Base-by-base conservation (phyloP, 2,329 filamentous ascomycete genomes). In the Aspergillus ochraceus region DNA sequence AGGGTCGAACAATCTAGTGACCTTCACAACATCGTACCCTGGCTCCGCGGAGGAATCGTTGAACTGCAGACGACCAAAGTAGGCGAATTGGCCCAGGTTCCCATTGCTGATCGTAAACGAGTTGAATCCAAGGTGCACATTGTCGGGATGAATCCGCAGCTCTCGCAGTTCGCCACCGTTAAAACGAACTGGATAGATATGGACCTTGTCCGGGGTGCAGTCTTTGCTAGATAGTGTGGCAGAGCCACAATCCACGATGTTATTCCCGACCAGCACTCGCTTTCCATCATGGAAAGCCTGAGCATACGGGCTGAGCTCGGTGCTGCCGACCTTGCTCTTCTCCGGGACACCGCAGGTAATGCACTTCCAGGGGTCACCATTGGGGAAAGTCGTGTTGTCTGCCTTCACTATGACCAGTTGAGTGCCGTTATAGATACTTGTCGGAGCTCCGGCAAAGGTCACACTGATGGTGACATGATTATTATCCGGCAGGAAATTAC, bases 321-420 rank as follows among this genome's bases (percentile, higher is more conserved):
- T 57, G 2, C 66, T 54, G 6, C 68, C 69, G 3, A 65, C 49
- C 1, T 69, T 63, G 50, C 80, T 77, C 30, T 67, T 63, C 2
- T 53, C 62, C 0, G 76, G 71, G 0, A 81, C 71, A 2, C 75
- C 80, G 56, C 80, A 83, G 30, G 72, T 82, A 4, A 83, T 55
- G 55, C 80, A 82, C 61, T 80, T 82, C 79, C 80, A 83, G 0
- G 74, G 52, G 60, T 81, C 78, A 0, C 80, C 80, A 54, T 79
- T 81, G 1, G 70, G 51, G 49, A 82, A 83, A 0, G 58, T 71
- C 2, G 67, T 75, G 1, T 73, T 74, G 56, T 82, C 76, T 0
- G 75, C 61, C 61, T 80, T 81, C 62, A 81, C 68, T 5, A 82
- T 60, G 39, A 83, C 72, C 4, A 81, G 52, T 49, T 82, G 79